These are phyloP conservation scores for Trichosanthes truncata DNA, from an alignment of 306 rosid genomes.

Conservation along the genomic window DNA sequence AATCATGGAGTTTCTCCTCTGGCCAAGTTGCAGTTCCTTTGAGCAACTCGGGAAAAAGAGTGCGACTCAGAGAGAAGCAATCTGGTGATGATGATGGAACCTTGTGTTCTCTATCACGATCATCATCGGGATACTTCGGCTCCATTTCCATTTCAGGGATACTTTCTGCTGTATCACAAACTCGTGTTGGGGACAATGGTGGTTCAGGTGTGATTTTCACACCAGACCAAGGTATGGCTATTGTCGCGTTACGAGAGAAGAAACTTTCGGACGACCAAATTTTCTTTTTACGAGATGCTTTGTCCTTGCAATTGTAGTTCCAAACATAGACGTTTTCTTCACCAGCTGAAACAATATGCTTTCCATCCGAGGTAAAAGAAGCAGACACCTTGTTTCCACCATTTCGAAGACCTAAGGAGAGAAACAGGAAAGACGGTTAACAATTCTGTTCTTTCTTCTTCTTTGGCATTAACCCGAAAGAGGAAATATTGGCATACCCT, in stretches of 20 bases:
- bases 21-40: constrained; percentile 81
- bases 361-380: constrained; percentile 75
- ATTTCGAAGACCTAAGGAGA: constrained; percentile 41
- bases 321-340: constrained; percentile 67
- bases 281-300: constrained; percentile 36
- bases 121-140: neutral
- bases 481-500: constrained; percentile 33
- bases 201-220: constrained; percentile 20
- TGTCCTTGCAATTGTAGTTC: constrained; percentile 50
- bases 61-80: constrained; percentile 51
- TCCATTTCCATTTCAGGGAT: constrained; percentile 6
- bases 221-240: constrained; percentile 86
- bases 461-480: neutral
- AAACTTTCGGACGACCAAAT: constrained; percentile 60
- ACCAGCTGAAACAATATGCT: constrained; percentile 54
- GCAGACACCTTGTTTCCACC: constrained; percentile 57
- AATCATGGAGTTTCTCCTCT: constrained; percentile 48
- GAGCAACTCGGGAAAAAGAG: constrained; percentile 53
- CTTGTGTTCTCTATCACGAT: constrained; percentile 3
- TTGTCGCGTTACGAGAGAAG: constrained; percentile 40
- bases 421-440: neutral
- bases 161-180: neutral
- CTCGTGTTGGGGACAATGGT: constrained; percentile 34
- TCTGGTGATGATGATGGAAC: constrained; percentile 47
- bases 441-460: neutral